Conservation (phyloP, 352 stramenopile species). For the Globisporangium nunn region DNA sequence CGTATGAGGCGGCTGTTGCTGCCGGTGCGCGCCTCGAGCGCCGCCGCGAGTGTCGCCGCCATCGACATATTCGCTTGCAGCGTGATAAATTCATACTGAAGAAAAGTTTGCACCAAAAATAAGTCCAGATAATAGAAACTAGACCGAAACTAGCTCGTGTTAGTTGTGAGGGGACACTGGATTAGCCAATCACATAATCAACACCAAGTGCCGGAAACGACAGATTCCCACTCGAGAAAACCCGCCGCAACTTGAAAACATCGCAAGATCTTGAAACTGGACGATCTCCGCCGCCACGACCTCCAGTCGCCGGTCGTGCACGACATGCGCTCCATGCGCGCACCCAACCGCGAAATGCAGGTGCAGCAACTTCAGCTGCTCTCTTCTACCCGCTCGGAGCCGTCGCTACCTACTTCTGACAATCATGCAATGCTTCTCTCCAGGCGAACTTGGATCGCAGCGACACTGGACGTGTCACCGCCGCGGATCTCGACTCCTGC, state of each 20-base stretch:
- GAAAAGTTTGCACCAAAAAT: neutral
- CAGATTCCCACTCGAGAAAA: no score
- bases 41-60: neutral
- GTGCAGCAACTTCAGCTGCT: neutral
- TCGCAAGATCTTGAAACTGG: no score
- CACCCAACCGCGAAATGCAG: neutral
- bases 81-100: neutral
- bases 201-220: no score
- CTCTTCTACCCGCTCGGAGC: neutral
- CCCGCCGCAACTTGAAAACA: no score
- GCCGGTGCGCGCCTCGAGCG: neutral
- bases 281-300: no score
- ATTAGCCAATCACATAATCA: no score
- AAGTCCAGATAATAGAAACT: neutral
- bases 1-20: conserved; percentile 6
- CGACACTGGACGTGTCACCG: neutral
- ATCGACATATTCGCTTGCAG: neutral
- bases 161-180: neutral
- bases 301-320: no score
- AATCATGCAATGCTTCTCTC: neutral
- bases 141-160: no score
- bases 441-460: neutral
- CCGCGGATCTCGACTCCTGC: neutral
- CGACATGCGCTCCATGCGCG: no score
- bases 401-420: neutral